phyloP scores from a whole-genome alignment of 2,329 filamentous ascomycete genomes.

The Xylaria sp. region DNA sequence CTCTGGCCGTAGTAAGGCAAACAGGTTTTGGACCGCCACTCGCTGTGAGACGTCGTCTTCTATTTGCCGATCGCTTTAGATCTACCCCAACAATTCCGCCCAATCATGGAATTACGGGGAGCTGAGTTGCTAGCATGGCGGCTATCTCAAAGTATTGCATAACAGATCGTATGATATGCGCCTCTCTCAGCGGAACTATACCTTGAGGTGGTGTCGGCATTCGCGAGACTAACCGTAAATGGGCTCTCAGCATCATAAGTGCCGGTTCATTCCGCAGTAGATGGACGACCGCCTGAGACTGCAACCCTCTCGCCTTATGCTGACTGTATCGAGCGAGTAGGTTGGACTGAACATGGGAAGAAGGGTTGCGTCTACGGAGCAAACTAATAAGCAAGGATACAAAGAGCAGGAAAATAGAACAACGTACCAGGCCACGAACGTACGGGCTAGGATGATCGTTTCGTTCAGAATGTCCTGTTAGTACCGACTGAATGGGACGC shows the following conservation, averaged over 20 bases:
- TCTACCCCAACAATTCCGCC: not conserved
- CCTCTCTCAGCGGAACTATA: not conserved
- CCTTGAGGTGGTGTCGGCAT: no score
- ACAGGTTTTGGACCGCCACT: constrained; percentile 1
- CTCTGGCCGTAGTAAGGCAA: not conserved
- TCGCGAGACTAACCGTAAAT: not conserved
- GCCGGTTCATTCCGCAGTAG: not conserved
- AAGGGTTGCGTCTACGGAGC: not conserved
- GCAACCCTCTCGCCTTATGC: not conserved
- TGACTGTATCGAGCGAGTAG: not conserved
- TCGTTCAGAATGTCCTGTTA: not conserved
- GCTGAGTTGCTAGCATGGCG: not conserved
- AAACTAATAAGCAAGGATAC: not conserved
- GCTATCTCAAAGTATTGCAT: not conserved
- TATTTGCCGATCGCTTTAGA: constrained; percentile 7
- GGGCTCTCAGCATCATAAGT: not conserved
- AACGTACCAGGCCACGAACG: not conserved
- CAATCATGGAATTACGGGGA: not conserved
- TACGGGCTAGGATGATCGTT: not conserved
- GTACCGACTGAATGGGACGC: not conserved
- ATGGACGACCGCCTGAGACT: not conserved
- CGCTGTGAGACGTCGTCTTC: not conserved
- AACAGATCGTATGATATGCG: not conserved
- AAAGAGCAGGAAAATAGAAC: not conserved
- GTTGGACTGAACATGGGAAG: no score